phyloP scores from a whole-genome alignment of 2,329 filamentous ascomycete species.

The Aspergillus sp. region DNA sequence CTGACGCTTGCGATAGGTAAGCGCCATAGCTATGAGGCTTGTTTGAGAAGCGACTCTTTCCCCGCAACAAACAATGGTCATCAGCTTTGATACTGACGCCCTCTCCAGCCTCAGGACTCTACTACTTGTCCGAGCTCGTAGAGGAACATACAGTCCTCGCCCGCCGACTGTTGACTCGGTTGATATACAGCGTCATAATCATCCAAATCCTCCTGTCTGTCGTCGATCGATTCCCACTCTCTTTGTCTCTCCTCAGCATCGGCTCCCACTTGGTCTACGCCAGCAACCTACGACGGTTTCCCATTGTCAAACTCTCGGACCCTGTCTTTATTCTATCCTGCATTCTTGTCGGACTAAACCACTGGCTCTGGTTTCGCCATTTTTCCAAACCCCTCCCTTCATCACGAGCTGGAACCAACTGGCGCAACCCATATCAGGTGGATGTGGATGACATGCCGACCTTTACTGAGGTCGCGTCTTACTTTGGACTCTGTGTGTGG shows the following conservation, averaged over 20 bases:
- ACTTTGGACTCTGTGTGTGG: constrained; percentile 96
- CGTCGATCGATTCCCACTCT: constrained; percentile 81
- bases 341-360: constrained; percentile 80
- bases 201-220: constrained; percentile 73
- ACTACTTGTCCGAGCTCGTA: constrained; percentile 96
- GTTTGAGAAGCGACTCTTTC: background rate
- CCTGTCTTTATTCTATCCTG: constrained; percentile 84
- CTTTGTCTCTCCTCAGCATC: constrained; percentile 72
- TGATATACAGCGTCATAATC: constrained; percentile 80
- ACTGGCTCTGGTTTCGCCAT: constrained; percentile 94
- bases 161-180: constrained; percentile 76
- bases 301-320: constrained; percentile 80
- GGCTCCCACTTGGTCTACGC: constrained; percentile 81
- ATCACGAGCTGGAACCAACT: constrained; percentile 28
- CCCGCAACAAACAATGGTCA: background rate
- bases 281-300: constrained; percentile 76
- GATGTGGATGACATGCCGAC: constrained; percentile 61
- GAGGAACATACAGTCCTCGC: constrained; percentile 95
- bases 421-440: constrained; percentile 41
- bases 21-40: background rate
- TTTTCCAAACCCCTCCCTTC: constrained; percentile 68
- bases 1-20: constrained; percentile 87
- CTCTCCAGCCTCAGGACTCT: constrained; percentile 80
- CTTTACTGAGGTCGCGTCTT: constrained; percentile 93
- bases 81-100: constrained; percentile 9